Evolutionary conservation across 1,284 basidiomycete genomes (phyloP).

Genomic region (Anthracocystis panici-leucophaei): DNA sequence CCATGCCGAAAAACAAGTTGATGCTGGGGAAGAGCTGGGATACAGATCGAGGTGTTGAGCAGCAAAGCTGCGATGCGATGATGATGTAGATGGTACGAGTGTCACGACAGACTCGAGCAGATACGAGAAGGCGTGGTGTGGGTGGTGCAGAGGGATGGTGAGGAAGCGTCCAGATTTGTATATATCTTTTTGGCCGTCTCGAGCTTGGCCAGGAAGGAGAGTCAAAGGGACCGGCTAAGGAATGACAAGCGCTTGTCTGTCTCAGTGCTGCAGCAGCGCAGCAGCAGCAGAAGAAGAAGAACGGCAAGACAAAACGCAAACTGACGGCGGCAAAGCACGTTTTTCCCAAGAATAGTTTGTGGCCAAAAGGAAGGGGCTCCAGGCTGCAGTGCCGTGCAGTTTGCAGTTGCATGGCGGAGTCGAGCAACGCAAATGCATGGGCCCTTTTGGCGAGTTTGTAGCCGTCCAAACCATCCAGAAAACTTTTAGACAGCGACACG

Average conservation of each 20-base stretch:
- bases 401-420: conserved; percentile 4
- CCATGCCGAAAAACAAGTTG: conserved; percentile 29
- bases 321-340: conserved; percentile 1
- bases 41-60: background rate
- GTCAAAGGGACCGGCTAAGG: background rate
- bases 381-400: conserved; percentile 2
- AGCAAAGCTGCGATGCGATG: conserved; percentile 3
- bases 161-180: conserved; percentile 7
- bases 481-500: conserved; percentile 2
- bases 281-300: conserved; percentile 8
- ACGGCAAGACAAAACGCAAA: background rate
- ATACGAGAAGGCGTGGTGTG: background rate
- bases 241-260: conserved; percentile 5
- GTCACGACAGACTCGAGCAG: conserved; percentile 6
- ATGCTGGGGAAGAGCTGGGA: background rate
- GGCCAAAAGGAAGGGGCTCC: conserved; percentile 15
- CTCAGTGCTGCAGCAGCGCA: background rate
- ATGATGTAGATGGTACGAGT: background rate
- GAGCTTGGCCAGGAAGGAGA: background rate
- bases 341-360: background rate
- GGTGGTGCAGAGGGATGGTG: background rate
- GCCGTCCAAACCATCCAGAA: background rate
- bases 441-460: background rate
- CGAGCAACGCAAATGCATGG: background rate
- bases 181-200: conserved; percentile 23